phyloP scores from a whole-genome alignment of 495 filamentous ascomycete species.

The Oidiodendron maius region DNA sequence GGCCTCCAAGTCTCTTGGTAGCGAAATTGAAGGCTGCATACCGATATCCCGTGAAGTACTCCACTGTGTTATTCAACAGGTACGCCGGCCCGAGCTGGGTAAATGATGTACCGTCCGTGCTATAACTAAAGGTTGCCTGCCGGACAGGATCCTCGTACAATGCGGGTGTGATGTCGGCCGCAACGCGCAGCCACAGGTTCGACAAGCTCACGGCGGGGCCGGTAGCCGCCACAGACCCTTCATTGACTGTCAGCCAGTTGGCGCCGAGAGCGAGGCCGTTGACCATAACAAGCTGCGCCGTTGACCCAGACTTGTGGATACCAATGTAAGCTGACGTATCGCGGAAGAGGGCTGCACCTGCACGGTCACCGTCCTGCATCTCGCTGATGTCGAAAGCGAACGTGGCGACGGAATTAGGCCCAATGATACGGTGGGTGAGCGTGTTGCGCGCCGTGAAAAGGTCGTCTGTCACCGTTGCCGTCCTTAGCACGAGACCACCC shows the following conservation, averaged over 20 bases:
- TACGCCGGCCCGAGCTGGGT: slow-evolving; percentile 33
- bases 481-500: slow-evolving; percentile 30
- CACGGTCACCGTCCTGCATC: slow-evolving; percentile 47
- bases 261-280: slow-evolving; percentile 18
- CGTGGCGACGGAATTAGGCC: slow-evolving; percentile 36
- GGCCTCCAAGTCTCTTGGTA: slow-evolving; percentile 43
- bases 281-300: slow-evolving; percentile 18
- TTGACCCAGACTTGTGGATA: slow-evolving; percentile 26
- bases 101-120: slow-evolving; percentile 39
- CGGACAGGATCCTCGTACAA: too few relatives aligned
- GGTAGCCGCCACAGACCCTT: slow-evolving; percentile 15
- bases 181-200: slow-evolving; percentile 4
- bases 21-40: slow-evolving; percentile 54
- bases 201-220: too few relatives aligned
- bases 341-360: slow-evolving; percentile 44
- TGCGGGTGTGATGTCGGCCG: slow-evolving; percentile 13
- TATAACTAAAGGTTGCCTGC: slow-evolving; percentile 43
- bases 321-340: slow-evolving; percentile 49
- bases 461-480: slow-evolving; percentile 45
- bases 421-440: slow-evolving; percentile 46
- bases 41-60: slow-evolving; percentile 49
- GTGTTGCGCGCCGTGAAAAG: slow-evolving; percentile 50
- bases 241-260: slow-evolving; percentile 17
- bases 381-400: slow-evolving; percentile 37
- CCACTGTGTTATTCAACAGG: slow-evolving; percentile 37